Percentiles rank a stretch among this genome's conserved stretches.
Conservation (phyloP, 2,329 filamentous ascomycete genomes). For the Arthrobotrys pseudoclavata region DNA sequence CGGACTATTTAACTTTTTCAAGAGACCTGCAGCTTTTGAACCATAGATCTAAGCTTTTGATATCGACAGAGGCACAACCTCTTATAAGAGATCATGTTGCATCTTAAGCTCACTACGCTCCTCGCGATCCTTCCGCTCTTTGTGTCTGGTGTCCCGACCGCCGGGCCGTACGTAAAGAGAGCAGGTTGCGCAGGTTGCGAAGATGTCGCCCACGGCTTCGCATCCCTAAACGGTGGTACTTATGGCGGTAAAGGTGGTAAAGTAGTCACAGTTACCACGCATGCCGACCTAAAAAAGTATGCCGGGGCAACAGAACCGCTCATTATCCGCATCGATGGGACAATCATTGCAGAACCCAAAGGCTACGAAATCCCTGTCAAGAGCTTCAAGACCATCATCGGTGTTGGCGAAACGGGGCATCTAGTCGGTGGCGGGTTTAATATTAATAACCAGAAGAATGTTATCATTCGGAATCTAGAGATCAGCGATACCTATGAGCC, state of each 20-base stretch:
- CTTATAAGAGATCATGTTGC: slow-evolving; percentile 23
- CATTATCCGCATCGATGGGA: slow-evolving; percentile 61
- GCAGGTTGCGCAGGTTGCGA: slow-evolving; percentile 43
- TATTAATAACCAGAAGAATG: slow-evolving; percentile 45
- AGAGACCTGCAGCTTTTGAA: not conserved
- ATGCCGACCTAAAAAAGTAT: slow-evolving; percentile 61
- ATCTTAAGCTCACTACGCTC: slow-evolving; percentile 32
- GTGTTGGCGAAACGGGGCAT: slow-evolving; percentile 43
- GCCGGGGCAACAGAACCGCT: slow-evolving; percentile 60
- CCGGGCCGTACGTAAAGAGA: slow-evolving; percentile 23
- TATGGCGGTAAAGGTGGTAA: slow-evolving; percentile 61
- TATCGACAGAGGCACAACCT: not conserved
- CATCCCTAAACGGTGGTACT: slow-evolving; percentile 62
- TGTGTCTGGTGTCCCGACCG: slow-evolving; percentile 18
- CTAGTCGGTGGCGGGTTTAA: slow-evolving; percentile 38
- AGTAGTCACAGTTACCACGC: slow-evolving; percentile 61
- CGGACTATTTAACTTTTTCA: not conserved
- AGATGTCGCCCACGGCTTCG: slow-evolving; percentile 61
- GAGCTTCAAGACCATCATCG: slow-evolving; percentile 63
- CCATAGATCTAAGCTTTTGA: not conserved
- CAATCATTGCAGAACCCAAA: slow-evolving; percentile 59
- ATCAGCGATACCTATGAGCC: slow-evolving; percentile 50
- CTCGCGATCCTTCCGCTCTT: slow-evolving; percentile 34
- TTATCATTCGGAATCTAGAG: slow-evolving; percentile 48
- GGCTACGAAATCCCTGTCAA: slow-evolving; percentile 61